Evolutionary conservation across 495 filamentous ascomycete species (phyloP).

Genomic region (Pyrenula massariospora): DNA sequence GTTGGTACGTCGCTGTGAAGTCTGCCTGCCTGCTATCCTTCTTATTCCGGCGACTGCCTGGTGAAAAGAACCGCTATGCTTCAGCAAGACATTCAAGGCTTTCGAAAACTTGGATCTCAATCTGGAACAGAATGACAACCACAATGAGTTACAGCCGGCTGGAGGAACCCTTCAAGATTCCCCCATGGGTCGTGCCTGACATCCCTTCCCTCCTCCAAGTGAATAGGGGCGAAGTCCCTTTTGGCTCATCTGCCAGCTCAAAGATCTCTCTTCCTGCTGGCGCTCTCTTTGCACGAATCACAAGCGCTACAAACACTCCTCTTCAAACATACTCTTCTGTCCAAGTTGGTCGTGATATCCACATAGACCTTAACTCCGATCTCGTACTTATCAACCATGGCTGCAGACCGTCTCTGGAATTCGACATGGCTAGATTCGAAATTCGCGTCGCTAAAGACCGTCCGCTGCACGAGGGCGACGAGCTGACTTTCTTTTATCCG

Average conservation of each 20-base stretch:
- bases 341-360: slow-evolving; percentile 46
- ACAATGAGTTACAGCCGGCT: too few relatives aligned
- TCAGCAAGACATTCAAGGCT: too few relatives aligned
- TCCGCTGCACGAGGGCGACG: slow-evolving; percentile 43
- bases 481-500: slow-evolving; percentile 71
- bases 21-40: too few relatives aligned
- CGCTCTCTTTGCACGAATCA: slow-evolving; percentile 40
- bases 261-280: slow-evolving; percentile 50
- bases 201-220: too few relatives aligned
- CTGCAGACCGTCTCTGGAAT: slow-evolving; percentile 56
- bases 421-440: slow-evolving; percentile 54
- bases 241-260: slow-evolving; percentile 50
- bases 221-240: too few relatives aligned
- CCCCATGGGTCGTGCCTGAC: too few relatives aligned
- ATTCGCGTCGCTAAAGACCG: slow-evolving; percentile 46
- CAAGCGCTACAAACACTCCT: slow-evolving; percentile 34
- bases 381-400: slow-evolving; percentile 67
- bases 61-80: too few relatives aligned
- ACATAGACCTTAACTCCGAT: slow-evolving; percentile 66
- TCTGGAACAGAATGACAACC: too few relatives aligned
- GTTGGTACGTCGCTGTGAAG: too few relatives aligned
- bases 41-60: too few relatives aligned
- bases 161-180: too few relatives aligned
- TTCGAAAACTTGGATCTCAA: too few relatives aligned
- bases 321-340: slow-evolving; percentile 60